Percentiles rank a stretch among this genome's conserved stretches.
These are phyloP conservation scores for Podaxis sp. DNA, from an alignment of 768 basidiomycete genomes.

Conservation along the genomic window DNA sequence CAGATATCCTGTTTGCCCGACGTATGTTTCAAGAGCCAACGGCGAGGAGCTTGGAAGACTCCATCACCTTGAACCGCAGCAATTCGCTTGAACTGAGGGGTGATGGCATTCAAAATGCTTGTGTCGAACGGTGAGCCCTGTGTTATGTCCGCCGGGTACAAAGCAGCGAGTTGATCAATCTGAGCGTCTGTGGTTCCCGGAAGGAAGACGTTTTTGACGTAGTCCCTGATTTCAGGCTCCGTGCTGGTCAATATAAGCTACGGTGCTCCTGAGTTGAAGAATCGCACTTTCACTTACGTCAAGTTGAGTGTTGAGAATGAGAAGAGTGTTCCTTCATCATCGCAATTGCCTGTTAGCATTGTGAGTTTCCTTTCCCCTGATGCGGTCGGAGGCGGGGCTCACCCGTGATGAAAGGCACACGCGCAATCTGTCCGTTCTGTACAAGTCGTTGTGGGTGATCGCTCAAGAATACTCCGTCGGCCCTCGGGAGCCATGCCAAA, in stretches of 20 bases:
- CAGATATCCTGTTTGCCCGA: conserved; percentile 38
- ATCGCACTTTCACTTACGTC: conserved; percentile 31
- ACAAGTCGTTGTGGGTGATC: conserved; percentile 43
- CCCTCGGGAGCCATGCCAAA: conserved; percentile 47
- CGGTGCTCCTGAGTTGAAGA: background rate
- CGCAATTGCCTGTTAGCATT: conserved; percentile 41
- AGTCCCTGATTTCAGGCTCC: conserved; percentile 21
- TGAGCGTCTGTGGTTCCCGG: conserved; percentile 27
- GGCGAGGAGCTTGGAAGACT: conserved; percentile 47
- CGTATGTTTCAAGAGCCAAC: conserved; percentile 40
- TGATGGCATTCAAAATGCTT: conserved; percentile 37
- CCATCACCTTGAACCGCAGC: conserved; percentile 50
- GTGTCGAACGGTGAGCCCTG: conserved; percentile 57
- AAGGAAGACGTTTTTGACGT: conserved; percentile 28
- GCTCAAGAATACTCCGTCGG: conserved; percentile 49
- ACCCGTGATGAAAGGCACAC: conserved; percentile 49
- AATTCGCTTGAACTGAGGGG: conserved; percentile 47
- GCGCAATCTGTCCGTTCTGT: conserved; percentile 40
- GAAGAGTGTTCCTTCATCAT: conserved; percentile 62
- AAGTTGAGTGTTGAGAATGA: conserved; percentile 47
- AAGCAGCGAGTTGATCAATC: conserved; percentile 25
- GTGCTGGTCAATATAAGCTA: conserved; percentile 18
- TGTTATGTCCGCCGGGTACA: conserved; percentile 38
- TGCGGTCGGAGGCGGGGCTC: background rate
- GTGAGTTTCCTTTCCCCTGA: background rate